A percentile compares a stretch with the other conserved stretches of the same genome.
phyloP scores from a whole-genome alignment of 2,329 filamentous ascomycete genomes.

The Pseudopyrenochaeta lycopersici region DNA sequence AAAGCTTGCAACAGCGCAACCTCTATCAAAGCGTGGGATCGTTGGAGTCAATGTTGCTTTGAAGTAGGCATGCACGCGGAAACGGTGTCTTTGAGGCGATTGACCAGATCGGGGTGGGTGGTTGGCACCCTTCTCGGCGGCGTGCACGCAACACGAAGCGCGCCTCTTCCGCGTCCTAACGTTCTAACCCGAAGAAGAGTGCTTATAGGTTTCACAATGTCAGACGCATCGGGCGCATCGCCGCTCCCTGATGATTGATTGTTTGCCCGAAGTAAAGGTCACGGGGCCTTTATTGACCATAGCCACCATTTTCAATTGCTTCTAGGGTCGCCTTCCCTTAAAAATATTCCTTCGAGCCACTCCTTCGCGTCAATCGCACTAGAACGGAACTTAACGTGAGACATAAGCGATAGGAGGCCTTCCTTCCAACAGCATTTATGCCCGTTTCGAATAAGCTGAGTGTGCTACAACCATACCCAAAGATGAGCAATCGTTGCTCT shows the following conservation, averaged over 20 bases:
- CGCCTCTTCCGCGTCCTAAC: slow-evolving; percentile 32
- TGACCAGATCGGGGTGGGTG: slow-evolving; percentile 20
- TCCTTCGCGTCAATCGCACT: slow-evolving; percentile 2
- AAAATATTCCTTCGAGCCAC: neutral
- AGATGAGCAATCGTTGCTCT: neutral
- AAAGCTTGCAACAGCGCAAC: slow-evolving; percentile 3
- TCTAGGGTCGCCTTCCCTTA: neutral
- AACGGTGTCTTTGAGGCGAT: slow-evolving; percentile 23
- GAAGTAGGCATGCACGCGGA: slow-evolving; percentile 5
- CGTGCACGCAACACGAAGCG: slow-evolving; percentile 22
- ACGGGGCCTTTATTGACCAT: neutral
- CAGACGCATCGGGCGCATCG: slow-evolving; percentile 9
- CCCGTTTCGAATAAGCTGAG: neutral
- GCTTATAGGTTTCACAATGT: slow-evolving; percentile 22
- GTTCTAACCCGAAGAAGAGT: slow-evolving; percentile 28
- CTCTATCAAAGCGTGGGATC: neutral
- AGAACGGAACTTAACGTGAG: slow-evolving; percentile 12
- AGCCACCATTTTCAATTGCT: neutral
- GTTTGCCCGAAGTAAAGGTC: slow-evolving; percentile 10
- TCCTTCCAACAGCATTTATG: neutral
- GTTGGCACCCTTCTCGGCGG: slow-evolving; percentile 19
- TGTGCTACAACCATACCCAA: neutral
- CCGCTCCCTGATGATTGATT: slow-evolving; percentile 1
- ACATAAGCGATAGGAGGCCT: slow-evolving; percentile 13
- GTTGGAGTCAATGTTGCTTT: slow-evolving; percentile 6